Percentiles rank a stretch among this genome's conserved stretches.
Conservation (phyloP, 306 rosid species). For the Ormosia semicastrata region DNA sequence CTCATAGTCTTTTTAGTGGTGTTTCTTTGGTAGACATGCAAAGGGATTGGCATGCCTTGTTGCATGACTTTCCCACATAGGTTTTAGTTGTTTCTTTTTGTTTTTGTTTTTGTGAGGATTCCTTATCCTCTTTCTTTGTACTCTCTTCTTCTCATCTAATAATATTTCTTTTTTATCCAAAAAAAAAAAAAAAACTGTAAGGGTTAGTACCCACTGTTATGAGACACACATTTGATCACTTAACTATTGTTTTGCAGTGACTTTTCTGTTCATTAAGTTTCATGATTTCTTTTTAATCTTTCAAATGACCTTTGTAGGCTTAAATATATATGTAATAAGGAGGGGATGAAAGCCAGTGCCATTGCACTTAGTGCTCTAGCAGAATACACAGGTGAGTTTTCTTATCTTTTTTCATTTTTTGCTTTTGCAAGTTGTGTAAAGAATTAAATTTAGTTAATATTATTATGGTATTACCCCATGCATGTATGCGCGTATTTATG, state of each 20-base stretch:
- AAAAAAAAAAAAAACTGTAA: no score
- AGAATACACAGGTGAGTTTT: constrained; percentile 70
- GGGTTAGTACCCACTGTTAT: background rate
- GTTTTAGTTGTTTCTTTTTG: no score
- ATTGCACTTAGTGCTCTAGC: constrained; percentile 83
- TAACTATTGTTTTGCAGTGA: background rate
- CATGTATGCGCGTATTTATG: background rate
- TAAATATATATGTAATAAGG: constrained; percentile 87
- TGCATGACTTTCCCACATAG: no score
- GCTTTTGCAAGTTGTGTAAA: constrained; percentile 4
- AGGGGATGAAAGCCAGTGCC: constrained; percentile 77
- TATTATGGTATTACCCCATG: background rate
- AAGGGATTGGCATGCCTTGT: no score
- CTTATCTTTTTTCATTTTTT: constrained; percentile 7
- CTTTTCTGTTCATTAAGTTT: constrained; percentile 20
- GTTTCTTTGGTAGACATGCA: no score
- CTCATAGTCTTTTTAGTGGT: no score
- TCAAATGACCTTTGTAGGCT: constrained; percentile 49
- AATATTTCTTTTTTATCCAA: no score
- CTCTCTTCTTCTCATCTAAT: no score
- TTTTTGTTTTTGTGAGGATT: no score
- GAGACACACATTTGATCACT: background rate
- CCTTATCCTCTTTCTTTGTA: no score
- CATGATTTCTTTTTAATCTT: background rate
- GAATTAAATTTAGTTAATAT: background rate